Percentiles rank a stretch among this genome's conserved stretches.
These are phyloP conservation scores for Syncephalastrum contaminatum DNA, from an alignment of 371 early-diverging fungal species.

Conservation along the genomic window DNA sequence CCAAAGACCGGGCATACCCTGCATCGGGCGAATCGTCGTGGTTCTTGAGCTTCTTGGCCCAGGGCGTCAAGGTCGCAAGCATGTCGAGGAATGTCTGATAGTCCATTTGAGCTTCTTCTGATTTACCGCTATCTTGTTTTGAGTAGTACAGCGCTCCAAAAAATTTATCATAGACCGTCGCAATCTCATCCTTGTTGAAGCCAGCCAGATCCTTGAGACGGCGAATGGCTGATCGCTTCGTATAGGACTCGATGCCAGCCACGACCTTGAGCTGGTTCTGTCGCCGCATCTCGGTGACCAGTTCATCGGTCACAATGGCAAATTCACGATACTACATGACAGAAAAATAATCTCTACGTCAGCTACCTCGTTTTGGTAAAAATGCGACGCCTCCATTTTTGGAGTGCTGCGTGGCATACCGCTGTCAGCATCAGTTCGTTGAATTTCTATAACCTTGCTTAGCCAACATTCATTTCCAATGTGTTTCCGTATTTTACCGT, in stretches of 20 bases:
- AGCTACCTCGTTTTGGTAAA: too few relatives aligned
- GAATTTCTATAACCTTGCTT: conserved; percentile 61
- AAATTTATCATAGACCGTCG: conserved; percentile 86
- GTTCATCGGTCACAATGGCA: conserved; percentile 73
- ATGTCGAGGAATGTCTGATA: conserved; percentile 53
- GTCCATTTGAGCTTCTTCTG: conserved; percentile 55
- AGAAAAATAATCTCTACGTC: not conserved
- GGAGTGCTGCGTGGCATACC: conserved; percentile 8
- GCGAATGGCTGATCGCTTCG: conserved; percentile 86
- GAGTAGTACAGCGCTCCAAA: conserved; percentile 80
- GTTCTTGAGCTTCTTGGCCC: conserved; percentile 15
- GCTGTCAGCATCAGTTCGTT: conserved; percentile 91
- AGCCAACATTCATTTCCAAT: conserved; percentile 1
- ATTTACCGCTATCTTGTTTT: conserved; percentile 31
- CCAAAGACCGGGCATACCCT: conserved; percentile 11
- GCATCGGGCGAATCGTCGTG: conserved; percentile 17
- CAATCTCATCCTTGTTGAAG: conserved; percentile 84
- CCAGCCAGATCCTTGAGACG: conserved; percentile 72
- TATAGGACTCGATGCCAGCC: conserved; percentile 90
- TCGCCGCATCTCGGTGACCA: conserved; percentile 81
- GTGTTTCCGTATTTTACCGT: conserved; percentile 37
- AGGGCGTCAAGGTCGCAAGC: conserved; percentile 29
- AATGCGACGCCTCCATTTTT: too few relatives aligned
- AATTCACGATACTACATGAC: conserved; percentile 79
- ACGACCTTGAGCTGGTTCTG: conserved; percentile 91